Percentiles rank a stretch among this genome's conserved stretches.
phyloP scores from a whole-genome alignment of 2,329 filamentous ascomycete genomes.

The Chaetomium sp. region DNA sequence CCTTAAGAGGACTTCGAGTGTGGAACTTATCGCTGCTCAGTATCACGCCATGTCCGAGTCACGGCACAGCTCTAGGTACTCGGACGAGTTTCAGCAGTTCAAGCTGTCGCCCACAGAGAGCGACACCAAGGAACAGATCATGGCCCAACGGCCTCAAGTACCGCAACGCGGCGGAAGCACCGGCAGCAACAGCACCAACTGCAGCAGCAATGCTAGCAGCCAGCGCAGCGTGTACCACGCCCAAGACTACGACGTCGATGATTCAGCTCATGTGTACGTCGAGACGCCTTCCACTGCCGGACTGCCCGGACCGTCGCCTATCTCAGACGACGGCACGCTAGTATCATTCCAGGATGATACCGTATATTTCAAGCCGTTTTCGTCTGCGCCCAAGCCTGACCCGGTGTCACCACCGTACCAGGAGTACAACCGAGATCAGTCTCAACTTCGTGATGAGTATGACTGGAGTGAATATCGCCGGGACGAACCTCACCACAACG shows the following conservation, averaged over 20 bases:
- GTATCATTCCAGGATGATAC: constrained; percentile 42
- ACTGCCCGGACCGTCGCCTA: constrained; percentile 8
- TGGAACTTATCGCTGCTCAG: constrained; percentile 45
- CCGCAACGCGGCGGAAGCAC: too few relatives aligned
- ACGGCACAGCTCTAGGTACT: constrained; percentile 28
- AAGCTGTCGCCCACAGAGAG: constrained; percentile 11
- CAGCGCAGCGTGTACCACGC: constrained; percentile 15
- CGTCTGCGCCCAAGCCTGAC: constrained; percentile 32
- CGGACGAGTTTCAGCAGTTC: constrained; percentile 26
- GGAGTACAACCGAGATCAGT: not conserved
- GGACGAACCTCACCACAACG: too few relatives aligned
- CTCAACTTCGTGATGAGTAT: not conserved
- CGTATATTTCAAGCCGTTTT: constrained; percentile 41
- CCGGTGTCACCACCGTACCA: not conserved
- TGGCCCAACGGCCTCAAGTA: not conserved
- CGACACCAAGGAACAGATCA: not conserved
- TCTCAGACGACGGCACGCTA: constrained; percentile 41
- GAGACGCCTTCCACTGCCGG: not conserved
- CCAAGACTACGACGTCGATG: not conserved
- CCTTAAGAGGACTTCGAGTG: constrained; percentile 34
- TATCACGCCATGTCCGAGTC: constrained; percentile 42
- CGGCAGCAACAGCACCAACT: too few relatives aligned
- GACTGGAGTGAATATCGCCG: not conserved
- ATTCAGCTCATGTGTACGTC: not conserved
- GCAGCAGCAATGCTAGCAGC: too few relatives aligned